A percentile compares a stretch with the other conserved stretches of the same genome.
phyloP scores from a whole-genome alignment of 495 filamentous ascomycete species.

The Neurospora sp. region DNA sequence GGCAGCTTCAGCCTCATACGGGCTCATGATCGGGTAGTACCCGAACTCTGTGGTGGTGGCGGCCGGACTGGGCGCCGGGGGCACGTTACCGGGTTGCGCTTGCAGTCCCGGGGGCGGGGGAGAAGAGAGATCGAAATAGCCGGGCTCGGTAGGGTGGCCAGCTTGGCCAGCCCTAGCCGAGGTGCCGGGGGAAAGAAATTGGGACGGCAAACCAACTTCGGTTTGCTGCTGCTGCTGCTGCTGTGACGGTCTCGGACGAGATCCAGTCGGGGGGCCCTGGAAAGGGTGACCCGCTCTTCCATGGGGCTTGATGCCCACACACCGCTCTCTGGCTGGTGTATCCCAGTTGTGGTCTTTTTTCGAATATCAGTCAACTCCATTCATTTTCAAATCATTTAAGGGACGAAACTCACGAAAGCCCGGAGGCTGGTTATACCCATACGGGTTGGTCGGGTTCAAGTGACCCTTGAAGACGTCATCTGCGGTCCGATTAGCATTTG shows the following conservation, averaged over 20 bases:
- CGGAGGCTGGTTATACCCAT: constrained; percentile 10
- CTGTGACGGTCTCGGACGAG: not conserved
- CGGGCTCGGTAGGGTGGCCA: not conserved
- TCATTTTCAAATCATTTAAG: not conserved
- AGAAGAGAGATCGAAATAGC: not conserved
- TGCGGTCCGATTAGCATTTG: not conserved
- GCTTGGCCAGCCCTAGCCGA: not conserved
- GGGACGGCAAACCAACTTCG: not conserved
- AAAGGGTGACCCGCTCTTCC: not conserved
- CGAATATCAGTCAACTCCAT: not conserved
- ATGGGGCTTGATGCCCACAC: not conserved
- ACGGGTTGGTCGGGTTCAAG: constrained; percentile 9
- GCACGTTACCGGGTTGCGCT: not conserved
- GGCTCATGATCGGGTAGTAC: constrained; percentile 11
- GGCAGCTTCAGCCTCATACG: constrained; percentile 11
- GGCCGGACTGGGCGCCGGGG: not conserved
- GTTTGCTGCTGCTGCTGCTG: not conserved
- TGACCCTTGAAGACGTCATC: not conserved
- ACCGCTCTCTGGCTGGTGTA: constrained; percentile 5
- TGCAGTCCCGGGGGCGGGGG: not conserved
- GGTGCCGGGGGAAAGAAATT: not conserved
- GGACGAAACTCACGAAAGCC: constrained; percentile 11
- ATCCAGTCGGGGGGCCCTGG: constrained; percentile 5
- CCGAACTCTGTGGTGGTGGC: not conserved
- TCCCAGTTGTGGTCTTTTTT: constrained; percentile 8